Evolutionary conservation across 2,329 filamentous ascomycete species (phyloP), one percentile per base, ranked within the genome.

Genomic region (Venturia effusa): DNA sequence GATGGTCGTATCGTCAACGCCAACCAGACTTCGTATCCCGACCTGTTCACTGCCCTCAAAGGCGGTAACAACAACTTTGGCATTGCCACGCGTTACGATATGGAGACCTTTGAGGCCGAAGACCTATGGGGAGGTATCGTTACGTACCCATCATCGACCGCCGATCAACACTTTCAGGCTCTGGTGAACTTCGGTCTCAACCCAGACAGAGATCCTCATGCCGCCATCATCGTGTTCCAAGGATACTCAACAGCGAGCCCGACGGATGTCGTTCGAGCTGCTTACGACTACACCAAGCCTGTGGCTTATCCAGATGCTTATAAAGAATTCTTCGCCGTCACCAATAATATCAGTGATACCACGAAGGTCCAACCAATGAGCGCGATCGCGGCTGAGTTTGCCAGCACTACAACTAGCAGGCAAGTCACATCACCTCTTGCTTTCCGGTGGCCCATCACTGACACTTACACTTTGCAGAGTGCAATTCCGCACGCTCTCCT

Each of bases 1-100:
- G 24, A 57, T 32, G 54, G 54, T 22, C 15, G 54, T 39, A n/a
- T 57, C 11, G 54, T 24, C 30, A 57, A 57, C 22, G 54, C 54
- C 2, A 57, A 57, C 13, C 27, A 57, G 24, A 32, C 27, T 4
- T 17, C 27, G 6, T 70, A 74, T 39, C 65, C 69, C 0, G 67
- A 70, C 24, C 68, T 75, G 22, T 75, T 71, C 68, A 67, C 67
- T 1, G 73, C 73, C 3, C 67, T 76, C 6, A 74, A 74, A 62
- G 72, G 74, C 4, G 74, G 74, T 10, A 67, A 66, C 4, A 74
- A 72, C 66, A 75, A 76, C 61, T 75, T 76, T 60, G 74, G 72
- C 15, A 70, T 76, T 43, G 71, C 76, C 1, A 75, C 75, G 5
- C 59, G 63, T 1, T 37, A 69, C 4, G 57, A 67, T 22, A 22